Conservation (phyloP, 352 stramenopile genomes). For the Globisporangium carolinianum region DNA sequence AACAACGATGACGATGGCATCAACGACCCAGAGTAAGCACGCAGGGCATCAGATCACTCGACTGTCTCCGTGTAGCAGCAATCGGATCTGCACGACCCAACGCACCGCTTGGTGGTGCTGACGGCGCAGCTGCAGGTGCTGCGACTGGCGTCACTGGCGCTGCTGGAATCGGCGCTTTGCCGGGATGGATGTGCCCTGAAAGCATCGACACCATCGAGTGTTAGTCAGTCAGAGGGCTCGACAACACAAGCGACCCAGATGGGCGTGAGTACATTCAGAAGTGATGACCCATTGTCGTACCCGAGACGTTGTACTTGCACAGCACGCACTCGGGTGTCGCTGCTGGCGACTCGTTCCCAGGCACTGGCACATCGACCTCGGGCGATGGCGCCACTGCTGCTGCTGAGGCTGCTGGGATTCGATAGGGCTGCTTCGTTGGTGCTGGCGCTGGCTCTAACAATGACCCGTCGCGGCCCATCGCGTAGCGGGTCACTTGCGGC, state of each 20-base stretch:
- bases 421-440: constrained; percentile 7
- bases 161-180: constrained; percentile 19
- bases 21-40: too few relatives aligned
- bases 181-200: constrained; percentile 63
- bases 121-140: neutral
- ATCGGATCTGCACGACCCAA: neutral
- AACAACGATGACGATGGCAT: neutral
- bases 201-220: neutral
- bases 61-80: neutral
- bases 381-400: neutral
- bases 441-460: too few relatives aligned
- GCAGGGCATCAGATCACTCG: too few relatives aligned
- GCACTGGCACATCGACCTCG: too few relatives aligned
- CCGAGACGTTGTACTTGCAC: constrained; percentile 76
- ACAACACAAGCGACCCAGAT: too few relatives aligned
- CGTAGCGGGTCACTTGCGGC: constrained; percentile 27
- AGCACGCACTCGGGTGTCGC: constrained; percentile 39
- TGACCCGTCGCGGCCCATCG: constrained; percentile 9
- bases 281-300: constrained; percentile 13
- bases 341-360: constrained; percentile 6
- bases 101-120: neutral
- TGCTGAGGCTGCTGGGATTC: constrained; percentile 1
- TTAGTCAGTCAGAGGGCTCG: neutral
- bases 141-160: constrained; percentile 13
- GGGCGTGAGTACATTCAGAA: too few relatives aligned